Evolutionary conservation across 1,284 basidiomycete species (phyloP).

Genomic region (Hypsizygus ulmarius): DNA sequence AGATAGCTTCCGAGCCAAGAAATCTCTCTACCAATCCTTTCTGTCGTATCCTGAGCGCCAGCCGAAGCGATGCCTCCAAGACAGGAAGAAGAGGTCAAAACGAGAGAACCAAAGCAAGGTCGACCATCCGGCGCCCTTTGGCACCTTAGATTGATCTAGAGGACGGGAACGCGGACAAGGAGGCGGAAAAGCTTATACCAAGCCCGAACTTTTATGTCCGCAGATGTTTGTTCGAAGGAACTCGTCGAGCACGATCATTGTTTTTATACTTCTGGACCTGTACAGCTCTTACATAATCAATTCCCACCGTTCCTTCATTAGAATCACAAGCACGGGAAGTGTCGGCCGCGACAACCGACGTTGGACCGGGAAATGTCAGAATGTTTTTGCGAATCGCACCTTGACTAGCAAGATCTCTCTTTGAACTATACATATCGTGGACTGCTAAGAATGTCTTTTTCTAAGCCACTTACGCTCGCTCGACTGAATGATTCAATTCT

Average conservation of each 20-base stretch:
- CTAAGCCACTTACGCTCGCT: slow-evolving; percentile 30
- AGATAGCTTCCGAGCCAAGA: slow-evolving; percentile 27
- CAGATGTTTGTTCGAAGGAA: slow-evolving; percentile 58
- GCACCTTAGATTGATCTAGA: slow-evolving; percentile 56
- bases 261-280: slow-evolving; percentile 27
- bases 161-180: slow-evolving; percentile 90
- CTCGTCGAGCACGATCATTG: slow-evolving; percentile 4
- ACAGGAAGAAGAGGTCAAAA: slow-evolving; percentile 41
- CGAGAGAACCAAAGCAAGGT: slow-evolving; percentile 33
- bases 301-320: slow-evolving; percentile 27
- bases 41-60: slow-evolving; percentile 40
- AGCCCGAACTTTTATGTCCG: slow-evolving; percentile 88
- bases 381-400: no score
- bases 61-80: slow-evolving; percentile 57
- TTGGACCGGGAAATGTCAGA: background rate
- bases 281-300: slow-evolving; percentile 31
- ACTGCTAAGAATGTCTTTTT: slow-evolving; percentile 15
- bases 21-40: slow-evolving; percentile 25
- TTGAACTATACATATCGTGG: background rate
- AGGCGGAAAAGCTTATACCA: slow-evolving; percentile 71
- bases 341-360: background rate
- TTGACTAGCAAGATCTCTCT: no score
- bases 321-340: slow-evolving; percentile 20
- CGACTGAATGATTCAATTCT: slow-evolving; percentile 59
- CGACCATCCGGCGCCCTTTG: slow-evolving; percentile 31